Evolutionary conservation across 73 alveolate genomes (phyloP).

Genomic region (Paramecium tetraurelia): DNA sequence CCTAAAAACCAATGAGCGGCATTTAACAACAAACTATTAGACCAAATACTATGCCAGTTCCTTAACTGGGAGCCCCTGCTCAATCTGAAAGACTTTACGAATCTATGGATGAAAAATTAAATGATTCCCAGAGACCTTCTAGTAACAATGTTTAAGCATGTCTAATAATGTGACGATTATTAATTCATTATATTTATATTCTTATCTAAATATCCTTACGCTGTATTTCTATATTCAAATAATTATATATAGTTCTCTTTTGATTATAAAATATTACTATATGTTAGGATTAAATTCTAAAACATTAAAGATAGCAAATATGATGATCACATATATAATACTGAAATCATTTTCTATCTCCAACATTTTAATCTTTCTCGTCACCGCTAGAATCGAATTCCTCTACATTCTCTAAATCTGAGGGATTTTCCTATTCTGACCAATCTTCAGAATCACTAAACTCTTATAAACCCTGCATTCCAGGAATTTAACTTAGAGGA

Average conservation of each 20-base stretch:
- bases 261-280: background rate
- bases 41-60: background rate
- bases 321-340: background rate
- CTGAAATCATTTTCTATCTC: background rate
- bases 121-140: background rate
- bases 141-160: background rate
- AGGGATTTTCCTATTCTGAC: background rate
- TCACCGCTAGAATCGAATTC: background rate
- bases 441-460: slow-evolving; percentile 1
- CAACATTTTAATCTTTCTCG: background rate
- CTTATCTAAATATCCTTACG: background rate
- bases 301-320: background rate
- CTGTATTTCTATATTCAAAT: background rate
- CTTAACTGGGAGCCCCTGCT: slow-evolving; percentile 6
- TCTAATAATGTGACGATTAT: background rate
- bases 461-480: background rate
- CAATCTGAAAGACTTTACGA: background rate
- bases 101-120: slow-evolving; percentile 10
- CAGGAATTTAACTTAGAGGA: background rate
- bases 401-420: background rate
- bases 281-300: slow-evolving; percentile 22
- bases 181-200: background rate
- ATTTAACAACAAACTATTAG: background rate
- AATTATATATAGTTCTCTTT: background rate
- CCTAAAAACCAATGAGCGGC: background rate